Base-by-base conservation (phyloP, 352 stramenopile genomes). In the Phytophthora melonis region DNA sequence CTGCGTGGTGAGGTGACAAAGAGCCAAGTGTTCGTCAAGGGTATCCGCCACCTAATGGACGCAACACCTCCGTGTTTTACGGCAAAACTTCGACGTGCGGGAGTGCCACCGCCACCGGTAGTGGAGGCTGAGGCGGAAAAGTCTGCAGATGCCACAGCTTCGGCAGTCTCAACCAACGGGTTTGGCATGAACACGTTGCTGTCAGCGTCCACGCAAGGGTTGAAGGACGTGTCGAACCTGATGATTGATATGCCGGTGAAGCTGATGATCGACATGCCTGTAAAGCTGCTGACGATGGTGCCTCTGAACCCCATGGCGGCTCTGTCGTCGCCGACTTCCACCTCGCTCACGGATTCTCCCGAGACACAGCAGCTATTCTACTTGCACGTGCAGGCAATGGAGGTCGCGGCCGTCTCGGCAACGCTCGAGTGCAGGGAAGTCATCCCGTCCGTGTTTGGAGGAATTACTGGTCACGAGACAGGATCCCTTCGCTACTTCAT, bases 221-320 rank as follows among this genome's bases (percentile, higher is more conserved):
- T 91, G 47, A 91, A 88, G 41, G 78, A 91, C 59, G 71, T 91
- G 18, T 89, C 82, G 23, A 90, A 80, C 56, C 62, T 89, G 54
- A 84, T 90, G 79, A 92, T 92, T 30, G 82, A 91, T 55, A 90
- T 93, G 84, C 86, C 86, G 5, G 85, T 83, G 8, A 92, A 92
- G 52, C 60, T 93, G 45, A 77, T 93, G 54, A 72, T 77, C 16
- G 74, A 77, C 43, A 77, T 78, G 62, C 73, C 77, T 4, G 69
- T 77, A 16, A 82, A 77, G 70, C 47, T 81, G 47, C 50, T 82
- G 32, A 77, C 78, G 1, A 75, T 77, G 56, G 72, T 72, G 41
- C 68, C 68, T 8, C 5, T 77, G 19, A 79, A 78, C 41, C 63
- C 68, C 19, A 77, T 75, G 58, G 59, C 67, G 16, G 63, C 69